phyloP scores from a whole-genome alignment of 2,329 filamentous ascomycete species.

The Hypoxylon rubiginosum region DNA sequence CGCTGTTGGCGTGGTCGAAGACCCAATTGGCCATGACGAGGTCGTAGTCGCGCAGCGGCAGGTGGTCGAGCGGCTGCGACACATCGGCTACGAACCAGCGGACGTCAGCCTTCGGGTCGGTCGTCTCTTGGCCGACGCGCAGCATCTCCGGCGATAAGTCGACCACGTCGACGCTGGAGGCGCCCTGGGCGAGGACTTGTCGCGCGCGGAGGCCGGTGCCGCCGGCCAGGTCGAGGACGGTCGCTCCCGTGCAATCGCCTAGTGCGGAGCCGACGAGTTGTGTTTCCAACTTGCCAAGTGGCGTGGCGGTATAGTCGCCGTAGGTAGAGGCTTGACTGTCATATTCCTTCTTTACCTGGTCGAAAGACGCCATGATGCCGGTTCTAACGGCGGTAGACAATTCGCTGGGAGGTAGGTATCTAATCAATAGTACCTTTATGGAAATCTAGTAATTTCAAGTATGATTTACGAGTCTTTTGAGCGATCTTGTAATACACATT shows the following conservation, averaged over 20 bases:
- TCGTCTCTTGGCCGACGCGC: constrained; percentile 46
- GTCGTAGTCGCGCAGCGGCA: constrained; percentile 46
- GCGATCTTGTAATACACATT: background rate
- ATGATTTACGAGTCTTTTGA: background rate
- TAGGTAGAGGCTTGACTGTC: constrained; percentile 26
- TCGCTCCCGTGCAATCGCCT: constrained; percentile 43
- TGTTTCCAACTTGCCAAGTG: constrained; percentile 43
- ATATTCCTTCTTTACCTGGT: constrained; percentile 25
- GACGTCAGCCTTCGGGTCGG: constrained; percentile 30
- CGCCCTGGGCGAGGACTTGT: constrained; percentile 45
- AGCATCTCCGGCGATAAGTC: constrained; percentile 50
- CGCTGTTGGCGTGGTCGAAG: constrained; percentile 47
- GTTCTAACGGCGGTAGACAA: background rate
- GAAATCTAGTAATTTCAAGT: background rate
- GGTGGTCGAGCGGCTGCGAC: constrained; percentile 42
- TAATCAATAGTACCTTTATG: background rate
- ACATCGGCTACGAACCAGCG: constrained; percentile 48
- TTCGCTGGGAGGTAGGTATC: background rate
- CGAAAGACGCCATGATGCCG: background rate
- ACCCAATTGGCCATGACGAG: constrained; percentile 53
- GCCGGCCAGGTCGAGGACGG: constrained; percentile 51
- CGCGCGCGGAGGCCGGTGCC: constrained; percentile 50
- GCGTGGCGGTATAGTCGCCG: constrained; percentile 7
- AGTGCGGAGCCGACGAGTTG: constrained; percentile 50
- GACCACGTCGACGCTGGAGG: constrained; percentile 47